A percentile compares a stretch with the other conserved stretches of the same genome.
Conservation (phyloP, 1,139 yeast genomes). For the Saccharomyces uvarum region DNA sequence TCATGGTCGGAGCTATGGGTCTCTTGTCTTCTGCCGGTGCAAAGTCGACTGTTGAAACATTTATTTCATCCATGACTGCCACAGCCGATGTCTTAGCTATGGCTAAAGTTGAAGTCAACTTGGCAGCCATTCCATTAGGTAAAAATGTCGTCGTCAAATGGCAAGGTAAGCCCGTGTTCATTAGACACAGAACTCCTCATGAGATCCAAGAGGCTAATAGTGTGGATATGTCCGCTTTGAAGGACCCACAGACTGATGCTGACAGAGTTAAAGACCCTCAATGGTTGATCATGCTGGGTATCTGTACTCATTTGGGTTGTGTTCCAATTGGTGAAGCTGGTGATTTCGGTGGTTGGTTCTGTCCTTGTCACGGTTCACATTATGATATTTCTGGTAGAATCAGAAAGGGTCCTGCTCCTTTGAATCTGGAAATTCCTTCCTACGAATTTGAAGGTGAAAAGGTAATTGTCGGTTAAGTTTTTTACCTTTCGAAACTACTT, state of each 20-base stretch:
- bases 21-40: conserved; percentile 93
- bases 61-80: conserved; percentile 89
- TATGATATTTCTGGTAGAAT: conserved; percentile 99
- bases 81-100: conserved; percentile 98
- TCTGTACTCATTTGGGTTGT: conserved; percentile 99
- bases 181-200: conserved; percentile 92
- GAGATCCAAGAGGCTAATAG: conserved; percentile 93
- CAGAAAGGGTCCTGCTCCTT: conserved; percentile 99
- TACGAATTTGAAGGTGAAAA: conserved; percentile 79
- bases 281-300: conserved; percentile 99
- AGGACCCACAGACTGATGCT: conserved; percentile 91
- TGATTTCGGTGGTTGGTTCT: conserved; percentile 99
- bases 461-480: conserved; percentile 64
- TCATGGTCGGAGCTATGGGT: conserved; percentile 97
- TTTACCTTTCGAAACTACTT: not conserved
- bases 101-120: conserved; percentile 98
- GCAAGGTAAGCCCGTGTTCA: conserved; percentile 99
- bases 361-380: conserved; percentile 99
- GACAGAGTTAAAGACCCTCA: conserved; percentile 96
- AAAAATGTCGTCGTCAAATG: conserved; percentile 97
- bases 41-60: conserved; percentile 94
- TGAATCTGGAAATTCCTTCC: conserved; percentile 92
- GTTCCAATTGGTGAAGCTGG: conserved; percentile 99
- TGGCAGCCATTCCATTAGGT: conserved; percentile 92
- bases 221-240: conserved; percentile 64